Base-by-base conservation (phyloP, 2,329 filamentous ascomycete genomes). In the Nemania abortiva region DNA sequence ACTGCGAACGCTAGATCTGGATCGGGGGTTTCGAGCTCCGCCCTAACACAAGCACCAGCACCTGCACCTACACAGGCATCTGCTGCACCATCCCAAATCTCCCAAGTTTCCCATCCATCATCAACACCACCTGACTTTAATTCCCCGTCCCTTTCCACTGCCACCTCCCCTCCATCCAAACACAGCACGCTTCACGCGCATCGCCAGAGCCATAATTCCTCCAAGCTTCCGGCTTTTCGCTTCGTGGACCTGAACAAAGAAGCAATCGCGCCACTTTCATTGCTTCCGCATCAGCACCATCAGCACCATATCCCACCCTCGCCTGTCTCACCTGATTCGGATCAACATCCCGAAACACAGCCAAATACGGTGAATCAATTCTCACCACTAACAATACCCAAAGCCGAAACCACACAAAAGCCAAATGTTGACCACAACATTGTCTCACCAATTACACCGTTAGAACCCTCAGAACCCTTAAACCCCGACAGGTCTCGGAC, bases 151-250 rank as follows among this genome's bases (percentile, higher is more conserved):
- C 45, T 57, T 50, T 52, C 52, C 61, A 54, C 15, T 57, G 37
- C 59, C 53, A 39, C 53, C 37, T 53, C 64, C 20, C 65, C 63
- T 45, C 65, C 60, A 34, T 53, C 70, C 54, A 56, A 49, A 22
- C 58, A 66, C 63, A 31, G 63, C 68, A 74, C 72, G 53, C 69
- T 81, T 62, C 84, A 88, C 73, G 77, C 79, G 53, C 86, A 88
- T 77, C 85, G 86, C 63, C 84, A 85, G 72, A 85, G 77, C 75
- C 83, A 88, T 77, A 87, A 83, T 74, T 84, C 85, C 47, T 88
- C 86, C 70, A 88, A 88, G 74, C 79, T 88, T 72, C 86, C 87
- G 31, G 82, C 86, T 24, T 87, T 85, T 77, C 86, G 86, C 67
- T 86, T 86, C 75, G 84, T 82, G 72, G 86, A 88, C 78, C 79